These are phyloP conservation scores for Neoboletus subvelutipes DNA, from an alignment of 768 basidiomycete species.

Conservation along the genomic window DNA sequence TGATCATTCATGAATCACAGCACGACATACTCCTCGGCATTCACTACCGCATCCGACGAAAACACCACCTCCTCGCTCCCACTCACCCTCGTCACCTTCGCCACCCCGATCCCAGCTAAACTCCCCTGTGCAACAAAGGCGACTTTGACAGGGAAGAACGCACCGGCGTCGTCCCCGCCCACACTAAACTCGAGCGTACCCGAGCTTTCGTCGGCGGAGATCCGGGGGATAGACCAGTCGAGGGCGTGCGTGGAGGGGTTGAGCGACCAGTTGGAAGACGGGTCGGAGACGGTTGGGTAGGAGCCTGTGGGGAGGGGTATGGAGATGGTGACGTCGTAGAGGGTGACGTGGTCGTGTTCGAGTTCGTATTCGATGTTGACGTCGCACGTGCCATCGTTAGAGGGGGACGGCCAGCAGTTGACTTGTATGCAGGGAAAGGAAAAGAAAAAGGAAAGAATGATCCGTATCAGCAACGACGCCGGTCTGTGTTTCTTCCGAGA, in stretches of 20 bases:
- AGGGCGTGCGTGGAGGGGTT: conserved; percentile 78
- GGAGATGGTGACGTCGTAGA: conserved; percentile 84
- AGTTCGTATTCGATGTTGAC: conserved; percentile 98
- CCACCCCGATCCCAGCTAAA: conserved; percentile 72
- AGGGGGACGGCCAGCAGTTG: conserved; percentile 95
- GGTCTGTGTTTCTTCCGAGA: not conserved
- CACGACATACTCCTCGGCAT: conserved; percentile 56
- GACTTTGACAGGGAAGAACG: conserved; percentile 92
- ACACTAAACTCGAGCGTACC: conserved; percentile 93
- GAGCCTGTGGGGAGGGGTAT: conserved; percentile 90
- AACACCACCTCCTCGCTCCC: conserved; percentile 48
- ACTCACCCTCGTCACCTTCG: conserved; percentile 53
- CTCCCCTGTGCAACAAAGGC: conserved; percentile 80
- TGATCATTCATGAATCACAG: conserved; percentile 28
- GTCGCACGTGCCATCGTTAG: conserved; percentile 89
- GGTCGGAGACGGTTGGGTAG: conserved; percentile 78
- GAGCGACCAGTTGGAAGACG: conserved; percentile 72
- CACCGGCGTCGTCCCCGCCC: conserved; percentile 75
- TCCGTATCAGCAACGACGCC: not conserved
- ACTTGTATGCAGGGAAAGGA: conserved; percentile 46
- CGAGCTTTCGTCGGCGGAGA: conserved; percentile 62
- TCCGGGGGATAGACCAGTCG: conserved; percentile 77
- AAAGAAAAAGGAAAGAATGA: not conserved
- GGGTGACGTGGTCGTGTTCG: conserved; percentile 74
- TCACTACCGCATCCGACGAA: conserved; percentile 57